phyloP scores from a whole-genome alignment of 768 basidiomycete genomes.

The Dendrothele bispora region DNA sequence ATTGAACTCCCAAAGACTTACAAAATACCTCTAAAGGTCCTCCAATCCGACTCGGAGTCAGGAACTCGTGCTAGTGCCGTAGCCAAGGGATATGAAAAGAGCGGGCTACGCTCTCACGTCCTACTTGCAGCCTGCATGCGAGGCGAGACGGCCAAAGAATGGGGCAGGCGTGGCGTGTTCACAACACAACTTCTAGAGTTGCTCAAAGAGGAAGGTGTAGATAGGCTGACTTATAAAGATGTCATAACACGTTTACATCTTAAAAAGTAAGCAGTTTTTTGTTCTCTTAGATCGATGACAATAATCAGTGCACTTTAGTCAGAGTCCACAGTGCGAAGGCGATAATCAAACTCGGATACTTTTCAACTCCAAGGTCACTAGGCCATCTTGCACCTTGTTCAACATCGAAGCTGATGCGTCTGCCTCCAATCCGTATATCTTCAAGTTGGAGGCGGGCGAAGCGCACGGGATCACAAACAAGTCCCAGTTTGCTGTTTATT shows the following conservation, averaged over 20 bases:
- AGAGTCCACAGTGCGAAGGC: conserved; percentile 29
- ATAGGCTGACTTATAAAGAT: conserved; percentile 22
- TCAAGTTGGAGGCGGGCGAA: conserved; percentile 21
- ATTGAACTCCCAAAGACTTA: background rate
- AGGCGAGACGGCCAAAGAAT: conserved; percentile 17
- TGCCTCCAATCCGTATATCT: conserved; percentile 13
- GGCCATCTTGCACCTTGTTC: conserved; percentile 6
- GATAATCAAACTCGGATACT: conserved; percentile 17
- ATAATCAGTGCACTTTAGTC: conserved; percentile 13
- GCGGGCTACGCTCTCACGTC: conserved; percentile 15
- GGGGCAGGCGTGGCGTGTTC: conserved; percentile 21
- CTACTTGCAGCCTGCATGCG: conserved; percentile 17
- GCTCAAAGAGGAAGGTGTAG: conserved; percentile 7
- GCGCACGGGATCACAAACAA: conserved; percentile 22
- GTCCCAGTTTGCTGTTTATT: conserved; percentile 17
- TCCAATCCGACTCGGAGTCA: background rate
- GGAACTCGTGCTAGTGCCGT: background rate
- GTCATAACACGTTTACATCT: conserved; percentile 18
- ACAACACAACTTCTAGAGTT: conserved; percentile 20
- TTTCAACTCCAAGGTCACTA: conserved; percentile 19
- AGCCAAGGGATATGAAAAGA: background rate
- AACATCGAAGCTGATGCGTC: background rate
- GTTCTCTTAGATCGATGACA: background rate
- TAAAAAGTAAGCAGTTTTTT: conserved; percentile 7
- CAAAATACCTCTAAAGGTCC: background rate